Evolutionary conservation across 768 basidiomycete genomes (phyloP).

Genomic region (Agaricus blazei): DNA sequence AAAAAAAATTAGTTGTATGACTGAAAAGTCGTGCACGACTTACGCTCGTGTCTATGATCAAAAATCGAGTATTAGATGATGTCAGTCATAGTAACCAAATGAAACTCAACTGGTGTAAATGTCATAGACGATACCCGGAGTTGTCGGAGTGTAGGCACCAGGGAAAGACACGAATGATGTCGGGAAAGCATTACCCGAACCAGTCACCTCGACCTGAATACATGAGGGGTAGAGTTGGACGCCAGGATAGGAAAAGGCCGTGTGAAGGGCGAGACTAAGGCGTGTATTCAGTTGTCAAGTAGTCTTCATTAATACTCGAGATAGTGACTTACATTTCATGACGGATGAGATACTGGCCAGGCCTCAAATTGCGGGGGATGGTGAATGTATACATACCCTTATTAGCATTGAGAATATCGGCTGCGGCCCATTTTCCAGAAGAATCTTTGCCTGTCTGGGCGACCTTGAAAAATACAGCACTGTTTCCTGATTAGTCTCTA

Average conservation of each 20-base stretch:
- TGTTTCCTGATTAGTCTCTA: constrained; percentile 7
- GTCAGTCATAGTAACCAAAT: neutral
- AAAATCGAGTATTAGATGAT: neutral
- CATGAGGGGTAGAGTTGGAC: constrained; percentile 39
- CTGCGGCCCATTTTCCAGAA: constrained; percentile 39
- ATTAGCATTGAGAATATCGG: constrained; percentile 28
- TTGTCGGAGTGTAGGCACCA: constrained; percentile 30
- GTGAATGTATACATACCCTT: constrained; percentile 39
- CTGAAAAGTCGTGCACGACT: neutral
- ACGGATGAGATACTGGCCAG: constrained; percentile 43
- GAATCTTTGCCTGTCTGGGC: constrained; percentile 35
- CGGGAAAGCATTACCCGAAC: constrained; percentile 36
- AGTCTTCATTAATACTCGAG: neutral
- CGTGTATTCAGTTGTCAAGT: neutral
- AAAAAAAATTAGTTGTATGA: neutral
- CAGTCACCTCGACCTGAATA: constrained; percentile 39
- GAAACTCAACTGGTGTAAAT: constrained; percentile 24
- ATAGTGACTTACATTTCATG: constrained; percentile 33
- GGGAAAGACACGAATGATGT: constrained; percentile 44
- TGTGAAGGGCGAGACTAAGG: constrained; percentile 30
- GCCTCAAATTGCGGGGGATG: constrained; percentile 35
- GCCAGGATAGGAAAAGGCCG: constrained; percentile 33
- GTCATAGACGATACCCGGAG: constrained; percentile 30
- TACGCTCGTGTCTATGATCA: constrained; percentile 8
- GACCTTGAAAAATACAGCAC: constrained; percentile 47